A percentile compares a stretch with the other conserved stretches of the same genome.
These are phyloP conservation scores for Colletotrichum magnum DNA, from an alignment of 2,329 filamentous ascomycete genomes.

Conservation along the genomic window DNA sequence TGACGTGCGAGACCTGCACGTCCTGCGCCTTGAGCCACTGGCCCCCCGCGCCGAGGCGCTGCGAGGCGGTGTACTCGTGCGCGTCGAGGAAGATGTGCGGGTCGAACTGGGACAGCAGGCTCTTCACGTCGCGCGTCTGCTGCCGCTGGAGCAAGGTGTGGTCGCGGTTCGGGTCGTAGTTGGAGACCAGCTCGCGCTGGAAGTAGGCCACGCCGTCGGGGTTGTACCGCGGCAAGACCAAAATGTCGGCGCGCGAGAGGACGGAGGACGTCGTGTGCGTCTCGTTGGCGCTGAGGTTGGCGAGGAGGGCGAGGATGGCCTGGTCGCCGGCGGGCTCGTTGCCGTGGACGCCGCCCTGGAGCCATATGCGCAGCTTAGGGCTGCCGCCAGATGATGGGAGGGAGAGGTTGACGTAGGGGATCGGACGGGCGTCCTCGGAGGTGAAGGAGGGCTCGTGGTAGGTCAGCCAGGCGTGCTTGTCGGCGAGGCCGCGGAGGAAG, in stretches of 20 bases:
- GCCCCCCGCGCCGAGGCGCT: constrained; percentile 3
- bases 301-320: constrained; percentile 47
- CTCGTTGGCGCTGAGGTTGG: constrained; percentile 46
- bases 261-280: constrained; percentile 48
- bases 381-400: background rate
- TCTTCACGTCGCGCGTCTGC: constrained; percentile 49
- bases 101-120: constrained; percentile 43
- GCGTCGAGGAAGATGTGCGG: constrained; percentile 50
- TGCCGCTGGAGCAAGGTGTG: constrained; percentile 48
- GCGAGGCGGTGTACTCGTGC: constrained; percentile 48
- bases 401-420: constrained; percentile 42
- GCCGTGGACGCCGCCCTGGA: constrained; percentile 50
- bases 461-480: constrained; percentile 42
- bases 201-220: constrained; percentile 51
- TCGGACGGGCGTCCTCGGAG: constrained; percentile 43
- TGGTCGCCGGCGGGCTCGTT: constrained; percentile 51
- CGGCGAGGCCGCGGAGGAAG: constrained; percentile 41
- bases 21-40: constrained; percentile 45
- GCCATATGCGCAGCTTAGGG: constrained; percentile 46
- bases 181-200: constrained; percentile 47
- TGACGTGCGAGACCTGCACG: constrained; percentile 49
- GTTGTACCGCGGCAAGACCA: constrained; percentile 50
- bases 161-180: constrained; percentile 51
- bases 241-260: constrained; percentile 46
- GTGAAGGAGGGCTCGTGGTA: constrained; percentile 41